These are phyloP conservation scores for Hymenoscyphus fraxineus DNA, from an alignment of 2,329 filamentous ascomycete species.

Conservation along the genomic window DNA sequence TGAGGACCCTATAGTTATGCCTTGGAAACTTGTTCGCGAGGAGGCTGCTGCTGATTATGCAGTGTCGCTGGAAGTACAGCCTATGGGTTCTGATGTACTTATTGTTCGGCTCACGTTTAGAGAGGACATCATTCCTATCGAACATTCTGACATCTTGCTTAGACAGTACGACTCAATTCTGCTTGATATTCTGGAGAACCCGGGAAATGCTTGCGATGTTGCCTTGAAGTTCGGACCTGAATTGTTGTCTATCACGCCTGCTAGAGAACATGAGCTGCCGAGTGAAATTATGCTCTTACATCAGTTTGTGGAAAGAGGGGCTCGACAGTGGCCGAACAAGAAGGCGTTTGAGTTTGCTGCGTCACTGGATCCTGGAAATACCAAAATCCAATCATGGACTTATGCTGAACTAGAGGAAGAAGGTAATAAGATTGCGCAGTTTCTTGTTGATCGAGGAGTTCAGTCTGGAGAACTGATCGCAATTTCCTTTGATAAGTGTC, in stretches of 20 bases:
- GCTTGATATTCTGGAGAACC: slow-evolving; percentile 51
- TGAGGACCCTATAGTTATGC: slow-evolving; percentile 24
- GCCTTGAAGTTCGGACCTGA: slow-evolving; percentile 29
- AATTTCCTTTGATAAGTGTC: slow-evolving; percentile 39
- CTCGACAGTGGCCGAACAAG: slow-evolving; percentile 51
- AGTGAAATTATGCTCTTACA: slow-evolving; percentile 62
- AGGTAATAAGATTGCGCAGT: slow-evolving; percentile 68
- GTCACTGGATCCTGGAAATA: slow-evolving; percentile 44
- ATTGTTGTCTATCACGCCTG: slow-evolving; percentile 63
- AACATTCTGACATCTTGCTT: slow-evolving; percentile 66
- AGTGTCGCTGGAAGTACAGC: slow-evolving; percentile 76
- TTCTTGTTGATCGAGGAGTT: slow-evolving; percentile 51
- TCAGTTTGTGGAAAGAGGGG: slow-evolving; percentile 69
- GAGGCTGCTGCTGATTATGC: slow-evolving; percentile 71
- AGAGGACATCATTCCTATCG: slow-evolving; percentile 58
- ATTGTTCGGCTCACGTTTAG: slow-evolving; percentile 64
- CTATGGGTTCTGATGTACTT: slow-evolving; percentile 45
- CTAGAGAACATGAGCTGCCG: slow-evolving; percentile 53
- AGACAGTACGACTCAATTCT: slow-evolving; percentile 68
- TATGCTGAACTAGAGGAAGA: slow-evolving; percentile 68
- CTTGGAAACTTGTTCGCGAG: slow-evolving; percentile 63
- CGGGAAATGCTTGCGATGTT: slow-evolving; percentile 36
- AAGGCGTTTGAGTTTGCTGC: slow-evolving; percentile 73
- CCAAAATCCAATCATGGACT: slow-evolving; percentile 60
- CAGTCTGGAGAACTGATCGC: slow-evolving; percentile 47